These are phyloP conservation scores for Phyllostachys edulis DNA, from an alignment of 176 grass and related monocot species.

Conservation along the genomic window DNA sequence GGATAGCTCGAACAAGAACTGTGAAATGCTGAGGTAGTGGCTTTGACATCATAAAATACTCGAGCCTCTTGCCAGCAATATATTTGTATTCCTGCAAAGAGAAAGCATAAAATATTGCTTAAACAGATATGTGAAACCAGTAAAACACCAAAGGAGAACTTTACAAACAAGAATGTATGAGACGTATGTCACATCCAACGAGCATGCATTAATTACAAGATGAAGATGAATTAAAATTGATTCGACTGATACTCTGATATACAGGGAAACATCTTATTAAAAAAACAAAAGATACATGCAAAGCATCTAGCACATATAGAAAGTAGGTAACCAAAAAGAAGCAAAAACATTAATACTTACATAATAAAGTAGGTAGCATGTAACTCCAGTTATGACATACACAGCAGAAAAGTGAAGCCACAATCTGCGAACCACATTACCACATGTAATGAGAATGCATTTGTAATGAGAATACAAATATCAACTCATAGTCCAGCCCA, in stretches of 20 bases:
- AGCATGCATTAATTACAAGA: slow-evolving; percentile 5
- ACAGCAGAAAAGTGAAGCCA: slow-evolving; percentile 96
- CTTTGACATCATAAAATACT: slow-evolving; percentile 71
- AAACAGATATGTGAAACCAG: slow-evolving; percentile 25
- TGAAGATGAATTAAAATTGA: neutral
- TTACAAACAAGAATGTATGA: neutral
- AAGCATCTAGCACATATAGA: neutral
- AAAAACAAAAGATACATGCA: neutral
- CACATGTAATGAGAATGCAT: slow-evolving; percentile 17
- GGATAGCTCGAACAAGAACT: slow-evolving; percentile 88
- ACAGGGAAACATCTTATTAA: neutral
- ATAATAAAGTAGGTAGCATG: slow-evolving; percentile 83
- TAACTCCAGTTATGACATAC: slow-evolving; percentile 75
- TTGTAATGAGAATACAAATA: neutral
- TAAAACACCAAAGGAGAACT: neutral
- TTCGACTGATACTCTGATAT: neutral
- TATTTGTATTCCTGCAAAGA: slow-evolving; percentile 82
- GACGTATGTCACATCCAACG: neutral
- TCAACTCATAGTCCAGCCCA: neutral
- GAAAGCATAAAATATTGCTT: slow-evolving; percentile 6
- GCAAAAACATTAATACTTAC: slow-evolving; percentile 52
- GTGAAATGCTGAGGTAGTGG: slow-evolving; percentile 80
- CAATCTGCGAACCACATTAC: slow-evolving; percentile 59
- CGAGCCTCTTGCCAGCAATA: slow-evolving; percentile 75
- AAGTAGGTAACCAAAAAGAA: neutral